Evolutionary conservation across 495 filamentous ascomycete genomes (phyloP).

Genomic region (Penicillium ucsense): DNA sequence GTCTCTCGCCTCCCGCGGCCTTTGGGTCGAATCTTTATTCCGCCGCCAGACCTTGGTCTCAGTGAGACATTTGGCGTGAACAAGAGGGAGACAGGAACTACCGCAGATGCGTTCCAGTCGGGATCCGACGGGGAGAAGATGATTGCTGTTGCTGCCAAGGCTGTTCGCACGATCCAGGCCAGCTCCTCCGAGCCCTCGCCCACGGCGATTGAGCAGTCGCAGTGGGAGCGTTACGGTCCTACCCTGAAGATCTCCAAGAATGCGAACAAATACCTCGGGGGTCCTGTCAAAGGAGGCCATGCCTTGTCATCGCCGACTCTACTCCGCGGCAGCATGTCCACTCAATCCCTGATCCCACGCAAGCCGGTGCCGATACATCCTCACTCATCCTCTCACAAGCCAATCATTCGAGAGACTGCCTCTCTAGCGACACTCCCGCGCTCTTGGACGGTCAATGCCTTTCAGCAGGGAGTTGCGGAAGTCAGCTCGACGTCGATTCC

Average conservation of each 20-base stretch:
- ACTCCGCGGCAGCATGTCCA: too few relatives aligned
- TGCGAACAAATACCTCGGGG: not conserved
- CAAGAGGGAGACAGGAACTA: too few relatives aligned
- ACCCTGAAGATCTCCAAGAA: not conserved
- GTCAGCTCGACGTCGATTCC: too few relatives aligned
- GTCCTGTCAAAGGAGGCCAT: not conserved
- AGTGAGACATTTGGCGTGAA: not conserved
- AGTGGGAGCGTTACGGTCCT: not conserved
- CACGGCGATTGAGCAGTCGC: not conserved
- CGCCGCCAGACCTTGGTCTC: not conserved
- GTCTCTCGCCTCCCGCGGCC: not conserved
- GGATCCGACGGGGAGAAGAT: too few relatives aligned
- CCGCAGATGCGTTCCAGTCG: too few relatives aligned
- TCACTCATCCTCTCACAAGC: not conserved
- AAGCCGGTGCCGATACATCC: not conserved
- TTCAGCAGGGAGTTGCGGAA: too few relatives aligned
- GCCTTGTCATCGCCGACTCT: not conserved
- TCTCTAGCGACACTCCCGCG: too few relatives aligned
- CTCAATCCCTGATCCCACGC: not conserved
- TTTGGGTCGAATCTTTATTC: not conserved
- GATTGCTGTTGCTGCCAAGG: too few relatives aligned
- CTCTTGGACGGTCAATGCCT: too few relatives aligned
- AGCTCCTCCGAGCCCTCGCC: not conserved
- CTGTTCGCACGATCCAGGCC: too few relatives aligned
- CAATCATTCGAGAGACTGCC: too few relatives aligned